These are phyloP conservation scores for Fusarium neocosmosporiellum DNA, from an alignment of 2,329 filamentous ascomycete genomes.

Conservation along the genomic window DNA sequence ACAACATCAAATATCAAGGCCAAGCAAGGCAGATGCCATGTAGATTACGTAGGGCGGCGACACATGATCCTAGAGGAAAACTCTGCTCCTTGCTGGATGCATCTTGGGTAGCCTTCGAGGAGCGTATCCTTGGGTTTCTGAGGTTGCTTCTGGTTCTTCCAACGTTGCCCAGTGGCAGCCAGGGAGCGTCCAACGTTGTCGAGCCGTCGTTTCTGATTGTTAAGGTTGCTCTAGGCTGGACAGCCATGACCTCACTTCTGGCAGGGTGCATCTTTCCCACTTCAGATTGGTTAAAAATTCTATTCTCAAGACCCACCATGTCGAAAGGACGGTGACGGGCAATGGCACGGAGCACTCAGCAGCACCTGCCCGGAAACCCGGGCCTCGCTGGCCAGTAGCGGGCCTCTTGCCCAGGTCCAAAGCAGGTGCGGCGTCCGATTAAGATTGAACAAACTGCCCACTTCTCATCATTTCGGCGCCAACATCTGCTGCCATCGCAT, in stretches of 20 bases:
- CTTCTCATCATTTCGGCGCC: slow-evolving; percentile 12
- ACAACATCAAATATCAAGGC: slow-evolving; percentile 25
- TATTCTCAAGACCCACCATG: not conserved
- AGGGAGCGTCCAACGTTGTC: slow-evolving; percentile 16
- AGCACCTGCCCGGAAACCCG: not conserved
- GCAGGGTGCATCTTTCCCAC: not conserved
- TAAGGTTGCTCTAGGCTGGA: slow-evolving; percentile 2
- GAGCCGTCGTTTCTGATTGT: slow-evolving; percentile 31
- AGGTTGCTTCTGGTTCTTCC: not conserved
- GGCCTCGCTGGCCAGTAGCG: slow-evolving; percentile 17
- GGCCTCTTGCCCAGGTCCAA: slow-evolving; percentile 21
- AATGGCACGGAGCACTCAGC: slow-evolving; percentile 19
- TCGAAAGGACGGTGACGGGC: slow-evolving; percentile 16
- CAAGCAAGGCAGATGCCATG: slow-evolving; percentile 12
- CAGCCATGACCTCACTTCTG: slow-evolving; percentile 6
- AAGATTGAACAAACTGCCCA: slow-evolving; percentile 30
- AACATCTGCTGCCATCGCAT: slow-evolving; percentile 14
- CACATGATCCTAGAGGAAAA: not conserved
- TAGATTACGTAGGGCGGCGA: slow-evolving; percentile 5
- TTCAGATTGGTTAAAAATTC: slow-evolving; percentile 14
- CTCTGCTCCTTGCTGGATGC: not conserved
- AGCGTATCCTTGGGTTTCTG: not conserved
- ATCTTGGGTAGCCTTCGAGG: not conserved
- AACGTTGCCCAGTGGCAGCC: slow-evolving; percentile 2
- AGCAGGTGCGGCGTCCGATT: slow-evolving; percentile 25